Percentiles rank a stretch among this genome's conserved stretches.
Evolutionary conservation across 2,329 filamentous ascomycete genomes (phyloP).

Genomic region (Zalaria obscura): DNA sequence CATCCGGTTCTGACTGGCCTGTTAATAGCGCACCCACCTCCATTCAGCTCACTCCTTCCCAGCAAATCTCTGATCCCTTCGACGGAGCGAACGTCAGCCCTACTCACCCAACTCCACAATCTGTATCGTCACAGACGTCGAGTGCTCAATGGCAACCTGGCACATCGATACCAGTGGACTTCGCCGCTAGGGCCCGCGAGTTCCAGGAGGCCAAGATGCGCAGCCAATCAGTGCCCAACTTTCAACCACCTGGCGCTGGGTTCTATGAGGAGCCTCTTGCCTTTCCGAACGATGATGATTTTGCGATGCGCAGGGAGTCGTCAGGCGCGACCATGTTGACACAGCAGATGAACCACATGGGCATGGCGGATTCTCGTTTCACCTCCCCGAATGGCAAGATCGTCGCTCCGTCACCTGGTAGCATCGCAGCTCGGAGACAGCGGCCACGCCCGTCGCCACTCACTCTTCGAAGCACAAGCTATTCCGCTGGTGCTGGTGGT

Average conservation of each 20-base stretch:
- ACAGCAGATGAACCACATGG: constrained; percentile 21
- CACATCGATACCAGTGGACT: constrained; percentile 20
- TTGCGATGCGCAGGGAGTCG: constrained; percentile 14
- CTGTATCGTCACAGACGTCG: constrained; percentile 5
- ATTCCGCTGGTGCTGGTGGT: constrained; percentile 14
- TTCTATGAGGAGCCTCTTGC: constrained; percentile 16
- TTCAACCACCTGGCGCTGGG: constrained; percentile 1
- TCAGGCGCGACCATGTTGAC: constrained; percentile 16
- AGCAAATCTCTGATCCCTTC: constrained; percentile 1
- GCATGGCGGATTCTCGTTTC: constrained; percentile 16
- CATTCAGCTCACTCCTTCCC: constrained; percentile 2
- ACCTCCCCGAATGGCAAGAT: constrained; percentile 18
- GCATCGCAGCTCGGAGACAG: constrained; percentile 26
- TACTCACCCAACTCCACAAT: no score
- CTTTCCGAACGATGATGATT: constrained; percentile 17
- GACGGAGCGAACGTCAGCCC: neutral
- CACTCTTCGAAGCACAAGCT: constrained; percentile 27
- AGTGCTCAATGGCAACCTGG: constrained; percentile 21
- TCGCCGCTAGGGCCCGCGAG: constrained; percentile 16
- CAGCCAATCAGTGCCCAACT: constrained; percentile 5
- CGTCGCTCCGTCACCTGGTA: constrained; percentile 18
- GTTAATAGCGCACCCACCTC: constrained; percentile 1
- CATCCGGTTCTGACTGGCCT: neutral
- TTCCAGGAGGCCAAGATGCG: constrained; percentile 15
- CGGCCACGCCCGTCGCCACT: constrained; percentile 24